A percentile compares a stretch with the other conserved stretches of the same genome.
These are phyloP conservation scores for Ceratocystis huliohia DNA, from an alignment of 2,329 filamentous ascomycete genomes.

Conservation along the genomic window DNA sequence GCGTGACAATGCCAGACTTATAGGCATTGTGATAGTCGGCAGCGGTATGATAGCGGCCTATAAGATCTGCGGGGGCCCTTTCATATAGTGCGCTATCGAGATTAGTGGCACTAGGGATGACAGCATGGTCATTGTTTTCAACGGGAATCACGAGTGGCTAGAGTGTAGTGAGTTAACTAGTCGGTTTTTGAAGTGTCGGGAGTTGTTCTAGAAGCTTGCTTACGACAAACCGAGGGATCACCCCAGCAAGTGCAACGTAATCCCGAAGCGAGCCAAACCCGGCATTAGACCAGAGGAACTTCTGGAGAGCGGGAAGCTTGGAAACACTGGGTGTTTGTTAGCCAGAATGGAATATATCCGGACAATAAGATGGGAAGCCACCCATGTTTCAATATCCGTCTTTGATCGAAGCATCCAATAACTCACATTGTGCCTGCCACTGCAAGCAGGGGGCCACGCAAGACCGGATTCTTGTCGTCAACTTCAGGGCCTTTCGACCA, in stretches of 20 bases:
- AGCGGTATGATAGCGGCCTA: constrained; percentile 52
- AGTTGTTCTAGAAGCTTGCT: constrained; percentile 20
- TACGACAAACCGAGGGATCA: constrained; percentile 17
- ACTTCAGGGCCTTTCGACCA: constrained; percentile 27
- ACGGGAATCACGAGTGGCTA: constrained; percentile 48
- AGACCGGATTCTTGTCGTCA: constrained; percentile 52
- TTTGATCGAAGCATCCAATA: background rate
- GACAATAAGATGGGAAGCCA: background rate
- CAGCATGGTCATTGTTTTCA: constrained; percentile 27
- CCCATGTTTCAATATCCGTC: background rate
- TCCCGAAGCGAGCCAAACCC: constrained; percentile 19
- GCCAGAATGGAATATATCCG: background rate
- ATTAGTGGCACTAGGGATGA: constrained; percentile 27
- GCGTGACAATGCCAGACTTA: constrained; percentile 55
- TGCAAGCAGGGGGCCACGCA: constrained; percentile 53
- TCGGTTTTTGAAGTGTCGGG: background rate
- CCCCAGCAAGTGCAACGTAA: constrained; percentile 8
- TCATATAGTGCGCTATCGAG: constrained; percentile 33
- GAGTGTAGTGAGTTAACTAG: background rate
- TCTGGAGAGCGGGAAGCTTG: constrained; percentile 3
- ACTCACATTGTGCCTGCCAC: constrained; percentile 49
- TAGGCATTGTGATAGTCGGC: constrained; percentile 70
- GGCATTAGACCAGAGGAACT: constrained; percentile 20
- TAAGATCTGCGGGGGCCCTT: constrained; percentile 31
- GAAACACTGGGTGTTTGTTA: background rate